A percentile compares a stretch with the other conserved stretches of the same genome.
Evolutionary conservation across 1,284 basidiomycete species (phyloP).

Genomic region (Calocybe gambosa): DNA sequence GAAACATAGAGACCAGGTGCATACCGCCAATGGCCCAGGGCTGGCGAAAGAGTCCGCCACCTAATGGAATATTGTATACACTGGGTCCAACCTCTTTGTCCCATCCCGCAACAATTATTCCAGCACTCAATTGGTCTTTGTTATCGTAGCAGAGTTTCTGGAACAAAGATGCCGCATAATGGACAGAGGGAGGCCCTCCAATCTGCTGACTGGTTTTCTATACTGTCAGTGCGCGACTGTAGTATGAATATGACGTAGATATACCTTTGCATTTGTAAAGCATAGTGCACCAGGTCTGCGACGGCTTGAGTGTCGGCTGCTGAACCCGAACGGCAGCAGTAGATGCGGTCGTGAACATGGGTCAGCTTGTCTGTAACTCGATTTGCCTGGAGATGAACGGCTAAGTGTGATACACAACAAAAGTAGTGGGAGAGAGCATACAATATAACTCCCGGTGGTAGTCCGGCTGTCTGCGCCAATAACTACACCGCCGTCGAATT

Average conservation of each 20-base stretch:
- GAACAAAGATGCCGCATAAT: slow-evolving; percentile 80
- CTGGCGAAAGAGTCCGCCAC: slow-evolving; percentile 89
- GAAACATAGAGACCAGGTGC: slow-evolving; percentile 18
- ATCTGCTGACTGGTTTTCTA: slow-evolving; percentile 52
- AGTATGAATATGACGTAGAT: slow-evolving; percentile 18
- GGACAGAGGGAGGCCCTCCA: slow-evolving; percentile 70
- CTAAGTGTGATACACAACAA: slow-evolving; percentile 1
- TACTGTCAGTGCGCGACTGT: not conserved
- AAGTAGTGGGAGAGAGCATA: slow-evolving; percentile 30
- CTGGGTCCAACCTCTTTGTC: slow-evolving; percentile 90
- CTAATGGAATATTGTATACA: slow-evolving; percentile 95
- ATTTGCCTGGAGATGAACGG: slow-evolving; percentile 62
- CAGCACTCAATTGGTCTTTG: slow-evolving; percentile 86
- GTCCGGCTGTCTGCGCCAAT: slow-evolving; percentile 97
- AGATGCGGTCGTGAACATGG: slow-evolving; percentile 94
- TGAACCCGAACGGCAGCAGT: slow-evolving; percentile 97
- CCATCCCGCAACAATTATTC: slow-evolving; percentile 99
- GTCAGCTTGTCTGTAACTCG: slow-evolving; percentile 99
- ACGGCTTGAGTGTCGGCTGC: slow-evolving; percentile 98
- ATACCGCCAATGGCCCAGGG: slow-evolving; percentile 95
- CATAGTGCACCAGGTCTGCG: slow-evolving; percentile 88
- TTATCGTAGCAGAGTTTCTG: slow-evolving; percentile 92
- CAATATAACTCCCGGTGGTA: slow-evolving; percentile 95
- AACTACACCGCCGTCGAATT: slow-evolving; percentile 92
- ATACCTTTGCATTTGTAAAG: slow-evolving; percentile 77